Base-by-base conservation (phyloP, 192 early-diverging fungal species). In the Diversispora eburnea region DNA sequence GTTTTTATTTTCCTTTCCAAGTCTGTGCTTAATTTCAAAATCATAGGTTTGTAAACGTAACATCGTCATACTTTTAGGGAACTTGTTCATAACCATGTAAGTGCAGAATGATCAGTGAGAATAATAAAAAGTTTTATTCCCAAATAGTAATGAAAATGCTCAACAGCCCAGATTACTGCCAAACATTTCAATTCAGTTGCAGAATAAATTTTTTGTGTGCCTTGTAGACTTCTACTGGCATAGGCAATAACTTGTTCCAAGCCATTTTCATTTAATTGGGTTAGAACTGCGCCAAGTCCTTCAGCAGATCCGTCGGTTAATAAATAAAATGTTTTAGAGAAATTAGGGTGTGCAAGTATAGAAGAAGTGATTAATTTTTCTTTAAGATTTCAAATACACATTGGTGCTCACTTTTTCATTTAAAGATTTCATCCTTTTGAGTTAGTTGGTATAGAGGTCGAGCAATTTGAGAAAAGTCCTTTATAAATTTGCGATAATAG, bases 251-350 rank as follows among this genome's bases (percentile, higher is more conserved):
- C 76, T 1, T 62, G 67, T 39, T 77, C 75, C 1, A 42, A 8
- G 1, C 57, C 58, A 4, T 64, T 22, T 0, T 60, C 59, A 46
- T 77, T 74, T 8, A 33, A n/a, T 60, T 85, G 84, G 17, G 67
- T 75, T 33, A 80, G 70, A 3, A 85, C 65, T 0, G 75, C 79
- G 0, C 79, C 84, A 0, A 85, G 19, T 5, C 67, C 84, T 33
- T 68, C 69, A 5, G 82, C 77, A 0, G 80, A 85, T 1, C 78
- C 82, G 33, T 87, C 82, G 0, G 79, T 62, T 33, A 80, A 74
- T 0, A 87, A 41, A 3, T 66, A n/a, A 49, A 69, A 79, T 0
- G 74, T 70, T 19, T 78, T 77, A 3, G 45, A 9, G 15, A 75
- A 72, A 47, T 86, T 80, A 12, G 68, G 70, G 33, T 64, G 62